Evolutionary conservation across 2,329 filamentous ascomycete genomes (phyloP).

Genomic region (Leptoxyphium fumago): DNA sequence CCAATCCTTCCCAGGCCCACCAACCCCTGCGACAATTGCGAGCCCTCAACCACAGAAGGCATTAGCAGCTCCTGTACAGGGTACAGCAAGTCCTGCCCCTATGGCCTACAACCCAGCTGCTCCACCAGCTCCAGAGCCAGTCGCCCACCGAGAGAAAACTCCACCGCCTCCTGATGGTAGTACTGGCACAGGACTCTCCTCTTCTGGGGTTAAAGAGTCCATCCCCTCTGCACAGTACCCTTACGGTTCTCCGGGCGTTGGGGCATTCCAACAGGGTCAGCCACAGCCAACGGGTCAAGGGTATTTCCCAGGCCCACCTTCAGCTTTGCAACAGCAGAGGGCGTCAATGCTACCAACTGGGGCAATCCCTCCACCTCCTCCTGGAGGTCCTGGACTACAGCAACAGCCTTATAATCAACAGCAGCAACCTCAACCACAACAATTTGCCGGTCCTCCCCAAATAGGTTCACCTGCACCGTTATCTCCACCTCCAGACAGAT

Average conservation of each 20-base stretch:
- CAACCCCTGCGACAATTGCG: slow-evolving; percentile 13
- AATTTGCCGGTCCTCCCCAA: slow-evolving; percentile 6
- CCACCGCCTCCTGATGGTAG: slow-evolving; percentile 56
- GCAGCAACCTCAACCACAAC: slow-evolving; percentile 5
- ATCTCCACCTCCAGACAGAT: slow-evolving; percentile 13
- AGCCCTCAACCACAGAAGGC: slow-evolving; percentile 21
- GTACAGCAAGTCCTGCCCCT: slow-evolving; percentile 22
- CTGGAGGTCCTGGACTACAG: slow-evolving; percentile 2
- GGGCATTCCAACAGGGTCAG: background rate
- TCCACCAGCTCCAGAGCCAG: slow-evolving; percentile 56
- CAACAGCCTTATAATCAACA: slow-evolving; percentile 4
- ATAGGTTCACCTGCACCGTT: slow-evolving; percentile 4
- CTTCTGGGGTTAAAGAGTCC: slow-evolving; percentile 24
- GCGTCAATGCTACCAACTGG: background rate
- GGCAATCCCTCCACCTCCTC: slow-evolving; percentile 4
- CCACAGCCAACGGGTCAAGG: slow-evolving; percentile 15
- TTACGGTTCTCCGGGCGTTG: slow-evolving; percentile 8
- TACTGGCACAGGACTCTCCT: slow-evolving; percentile 29
- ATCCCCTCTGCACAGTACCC: slow-evolving; percentile 11
- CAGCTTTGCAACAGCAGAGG: slow-evolving; percentile 8
- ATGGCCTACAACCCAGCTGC: slow-evolving; percentile 70
- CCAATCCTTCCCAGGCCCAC: slow-evolving; percentile 19
- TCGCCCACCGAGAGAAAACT: slow-evolving; percentile 63
- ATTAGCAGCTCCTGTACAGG: slow-evolving; percentile 21
- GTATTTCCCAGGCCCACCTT: slow-evolving; percentile 29